phyloP scores from a whole-genome alignment of 2,329 filamentous ascomycete species.

The Tympanopsis confertula region DNA sequence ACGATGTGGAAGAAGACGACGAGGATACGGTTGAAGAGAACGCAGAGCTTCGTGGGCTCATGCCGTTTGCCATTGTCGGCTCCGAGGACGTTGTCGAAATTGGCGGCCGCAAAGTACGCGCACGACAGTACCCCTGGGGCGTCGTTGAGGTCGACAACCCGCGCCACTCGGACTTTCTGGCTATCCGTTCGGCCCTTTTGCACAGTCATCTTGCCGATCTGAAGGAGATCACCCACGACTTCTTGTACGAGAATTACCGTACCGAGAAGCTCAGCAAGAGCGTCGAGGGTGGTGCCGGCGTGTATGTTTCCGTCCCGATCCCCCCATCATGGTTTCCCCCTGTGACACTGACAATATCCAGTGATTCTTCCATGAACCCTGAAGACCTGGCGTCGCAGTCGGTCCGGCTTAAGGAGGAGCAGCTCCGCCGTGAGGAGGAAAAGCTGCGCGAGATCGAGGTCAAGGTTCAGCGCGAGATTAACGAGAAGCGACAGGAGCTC shows the following conservation, averaged over 20 bases:
- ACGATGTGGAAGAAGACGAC: slow-evolving; percentile 98
- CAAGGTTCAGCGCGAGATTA: slow-evolving; percentile 99
- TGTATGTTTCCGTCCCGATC: slow-evolving; percentile 47
- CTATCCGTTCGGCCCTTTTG: slow-evolving; percentile 87
- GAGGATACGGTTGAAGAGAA: slow-evolving; percentile 99
- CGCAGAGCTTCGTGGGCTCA: slow-evolving; percentile 87
- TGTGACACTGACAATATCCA: slow-evolving; percentile 17
- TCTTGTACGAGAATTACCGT: slow-evolving; percentile 99
- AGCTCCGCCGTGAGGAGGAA: slow-evolving; percentile 97
- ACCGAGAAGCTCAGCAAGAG: slow-evolving; percentile 99
- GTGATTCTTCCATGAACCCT: slow-evolving; percentile 88
- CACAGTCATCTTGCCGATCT: slow-evolving; percentile 96
- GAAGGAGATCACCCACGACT: slow-evolving; percentile 99
- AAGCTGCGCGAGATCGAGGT: slow-evolving; percentile 98
- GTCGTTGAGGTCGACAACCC: slow-evolving; percentile 98
- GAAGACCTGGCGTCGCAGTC: slow-evolving; percentile 95
- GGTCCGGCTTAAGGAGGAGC: slow-evolving; percentile 97
- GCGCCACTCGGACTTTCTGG: slow-evolving; percentile 95
- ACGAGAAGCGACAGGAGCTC: slow-evolving; percentile 98
- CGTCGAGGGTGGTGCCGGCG: slow-evolving; percentile 78
- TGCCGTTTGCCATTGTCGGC: slow-evolving; percentile 98
- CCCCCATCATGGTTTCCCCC: slow-evolving; percentile 5
- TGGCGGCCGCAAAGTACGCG: slow-evolving; percentile 80
- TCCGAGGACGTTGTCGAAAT: slow-evolving; percentile 93
- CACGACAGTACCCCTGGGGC: slow-evolving; percentile 97